Conservation (phyloP, 495 filamentous ascomycete genomes). For the Lasiosphaeriaceae sp. region DNA sequence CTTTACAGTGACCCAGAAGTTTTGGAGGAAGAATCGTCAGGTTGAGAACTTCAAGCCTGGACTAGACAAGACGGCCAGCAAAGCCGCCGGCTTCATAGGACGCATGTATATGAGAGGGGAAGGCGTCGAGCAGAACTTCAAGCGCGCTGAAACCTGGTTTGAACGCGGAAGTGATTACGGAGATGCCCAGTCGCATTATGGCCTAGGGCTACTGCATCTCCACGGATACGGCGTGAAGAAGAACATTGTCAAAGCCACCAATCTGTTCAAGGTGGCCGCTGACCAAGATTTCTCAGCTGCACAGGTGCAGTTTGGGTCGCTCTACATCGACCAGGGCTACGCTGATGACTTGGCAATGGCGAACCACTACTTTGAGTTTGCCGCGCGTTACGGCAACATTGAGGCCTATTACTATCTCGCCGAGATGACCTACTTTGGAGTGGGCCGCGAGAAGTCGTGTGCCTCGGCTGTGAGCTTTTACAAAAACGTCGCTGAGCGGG, state of each 20-base stretch:
- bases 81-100: conserved; percentile 87
- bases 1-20: conserved; percentile 71
- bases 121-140: conserved; percentile 75
- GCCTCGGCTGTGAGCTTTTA: conserved; percentile 80
- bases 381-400: conserved; percentile 80
- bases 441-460: conserved; percentile 79
- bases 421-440: conserved; percentile 77
- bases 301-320: conserved; percentile 74
- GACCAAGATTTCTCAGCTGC: conserved; percentile 81
- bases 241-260: conserved; percentile 68
- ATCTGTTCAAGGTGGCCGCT: conserved; percentile 77
- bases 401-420: conserved; percentile 95
- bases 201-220: conserved; percentile 81
- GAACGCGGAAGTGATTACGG: conserved; percentile 71
- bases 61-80: conserved; percentile 79
- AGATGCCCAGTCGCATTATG: conserved; percentile 82
- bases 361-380: conserved; percentile 86
- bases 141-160: conserved; percentile 81
- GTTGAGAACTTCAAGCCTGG: conserved; percentile 45
- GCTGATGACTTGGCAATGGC: conserved; percentile 60
- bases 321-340: conserved; percentile 90
- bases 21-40: conserved; percentile 67
- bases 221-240: conserved; percentile 75
- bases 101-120: conserved; percentile 92
- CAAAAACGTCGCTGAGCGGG: conserved; percentile 90